Percentiles rank a stretch among this genome's conserved stretches.
Conservation (phyloP, 257 asterid genomes). For the Solanum corneliomulleri region DNA sequence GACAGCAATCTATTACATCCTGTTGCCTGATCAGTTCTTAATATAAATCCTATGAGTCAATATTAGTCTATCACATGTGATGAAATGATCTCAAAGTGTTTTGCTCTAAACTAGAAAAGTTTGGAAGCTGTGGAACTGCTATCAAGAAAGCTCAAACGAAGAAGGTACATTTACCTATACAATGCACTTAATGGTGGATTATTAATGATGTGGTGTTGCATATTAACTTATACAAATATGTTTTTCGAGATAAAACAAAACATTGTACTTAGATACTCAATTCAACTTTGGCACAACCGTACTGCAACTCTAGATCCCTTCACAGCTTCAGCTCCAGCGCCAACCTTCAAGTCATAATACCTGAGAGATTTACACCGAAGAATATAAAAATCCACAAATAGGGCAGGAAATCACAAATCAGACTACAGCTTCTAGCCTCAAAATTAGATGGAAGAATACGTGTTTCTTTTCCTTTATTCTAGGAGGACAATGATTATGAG, state of each 20-base stretch:
- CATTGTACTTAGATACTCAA: slow-evolving; percentile 32
- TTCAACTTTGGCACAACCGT: slow-evolving; percentile 64
- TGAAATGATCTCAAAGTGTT: not conserved
- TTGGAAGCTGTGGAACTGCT: not conserved
- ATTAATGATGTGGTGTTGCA: not conserved
- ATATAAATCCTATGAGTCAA: not conserved
- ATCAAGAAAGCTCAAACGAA: not conserved
- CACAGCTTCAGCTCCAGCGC: slow-evolving; percentile 72
- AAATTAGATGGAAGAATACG: not conserved
- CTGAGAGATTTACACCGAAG: slow-evolving; percentile 22
- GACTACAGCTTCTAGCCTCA: not conserved
- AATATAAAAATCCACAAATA: not conserved
- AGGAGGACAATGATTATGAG: not conserved
- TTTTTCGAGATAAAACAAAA: slow-evolving; percentile 5
- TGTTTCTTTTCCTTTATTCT: not conserved
- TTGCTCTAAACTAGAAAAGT: not conserved
- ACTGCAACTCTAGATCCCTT: slow-evolving; percentile 99
- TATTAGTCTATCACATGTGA: not conserved
- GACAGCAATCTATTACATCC: not conserved
- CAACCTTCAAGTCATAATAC: slow-evolving; percentile 90
- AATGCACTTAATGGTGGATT: not conserved
- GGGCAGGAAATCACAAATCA: not conserved
- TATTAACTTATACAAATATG: not conserved
- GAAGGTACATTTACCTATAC: not conserved
- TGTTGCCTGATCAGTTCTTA: not conserved